These are phyloP conservation scores for Metrosideros polymorpha DNA, from an alignment of 441 rosid species.

Conservation along the genomic window DNA sequence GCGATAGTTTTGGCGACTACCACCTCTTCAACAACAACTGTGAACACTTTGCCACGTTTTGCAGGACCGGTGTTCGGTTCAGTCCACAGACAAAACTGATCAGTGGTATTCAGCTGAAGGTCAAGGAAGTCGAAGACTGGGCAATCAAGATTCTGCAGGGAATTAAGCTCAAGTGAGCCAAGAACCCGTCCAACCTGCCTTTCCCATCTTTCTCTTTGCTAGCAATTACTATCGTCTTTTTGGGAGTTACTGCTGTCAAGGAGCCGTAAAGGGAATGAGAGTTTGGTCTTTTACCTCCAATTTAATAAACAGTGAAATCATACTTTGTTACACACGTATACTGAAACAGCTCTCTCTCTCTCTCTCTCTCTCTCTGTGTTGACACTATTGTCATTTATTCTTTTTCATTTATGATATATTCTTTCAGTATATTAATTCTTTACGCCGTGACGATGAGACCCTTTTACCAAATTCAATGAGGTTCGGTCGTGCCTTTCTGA, in stretches of 20 bases:
- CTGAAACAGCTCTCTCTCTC: too few relatives aligned
- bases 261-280: not conserved
- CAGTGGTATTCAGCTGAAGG: not conserved
- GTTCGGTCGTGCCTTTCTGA: too few relatives aligned
- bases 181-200: not conserved
- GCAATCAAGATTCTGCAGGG: not conserved
- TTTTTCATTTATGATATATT: too few relatives aligned
- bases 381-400: too few relatives aligned
- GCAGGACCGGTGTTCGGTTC: not conserved
- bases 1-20: not conserved
- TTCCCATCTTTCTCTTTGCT: fast-evolving
- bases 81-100: not conserved
- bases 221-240: not conserved
- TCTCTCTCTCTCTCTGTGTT: too few relatives aligned
- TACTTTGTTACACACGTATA: not conserved
- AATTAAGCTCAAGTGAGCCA: not conserved
- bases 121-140: not conserved
- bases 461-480: too few relatives aligned
- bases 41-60: not conserved
- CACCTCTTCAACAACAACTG: not conserved
- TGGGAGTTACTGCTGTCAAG: not conserved
- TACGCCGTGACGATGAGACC: too few relatives aligned
- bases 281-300: not conserved
- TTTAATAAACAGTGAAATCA: not conserved
- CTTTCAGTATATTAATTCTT: too few relatives aligned